Evolutionary conservation across 768 basidiomycete genomes (phyloP).

Genomic region (Boletellus emodensis): DNA sequence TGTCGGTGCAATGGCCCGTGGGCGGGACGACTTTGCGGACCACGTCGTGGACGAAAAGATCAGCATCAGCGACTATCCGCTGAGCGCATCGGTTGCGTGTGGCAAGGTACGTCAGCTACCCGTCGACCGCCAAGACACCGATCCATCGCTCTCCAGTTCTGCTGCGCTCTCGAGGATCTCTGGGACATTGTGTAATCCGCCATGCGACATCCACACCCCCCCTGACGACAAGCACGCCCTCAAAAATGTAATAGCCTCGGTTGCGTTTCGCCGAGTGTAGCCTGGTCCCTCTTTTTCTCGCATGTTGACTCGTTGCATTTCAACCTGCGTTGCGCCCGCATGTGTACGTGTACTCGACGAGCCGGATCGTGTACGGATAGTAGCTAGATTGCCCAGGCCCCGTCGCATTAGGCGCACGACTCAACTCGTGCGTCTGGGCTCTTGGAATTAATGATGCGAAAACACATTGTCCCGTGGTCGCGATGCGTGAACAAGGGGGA

Average conservation of each 20-base stretch:
- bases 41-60: slow-evolving; percentile 94
- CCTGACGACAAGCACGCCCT: no score
- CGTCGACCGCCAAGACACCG: neutral
- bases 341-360: slow-evolving; percentile 10
- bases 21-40: slow-evolving; percentile 96
- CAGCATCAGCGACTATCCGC: slow-evolving; percentile 87
- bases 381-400: slow-evolving; percentile 26
- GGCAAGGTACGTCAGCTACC: slow-evolving; percentile 69
- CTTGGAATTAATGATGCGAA: slow-evolving; percentile 34
- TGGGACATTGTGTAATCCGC: slow-evolving; percentile 79
- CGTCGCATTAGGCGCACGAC: slow-evolving; percentile 32
- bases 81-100: slow-evolving; percentile 93
- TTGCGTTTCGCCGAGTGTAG: slow-evolving; percentile 8
- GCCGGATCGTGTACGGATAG: slow-evolving; percentile 26
- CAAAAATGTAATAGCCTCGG: neutral
- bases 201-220: neutral
- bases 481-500: neutral
- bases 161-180: slow-evolving; percentile 88
- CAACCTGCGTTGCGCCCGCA: slow-evolving; percentile 30
- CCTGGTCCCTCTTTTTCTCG: slow-evolving; percentile 2
- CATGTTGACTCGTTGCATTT: slow-evolving; percentile 25
- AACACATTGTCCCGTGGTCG: neutral
- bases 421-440: slow-evolving; percentile 34
- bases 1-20: slow-evolving; percentile 97
- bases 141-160: slow-evolving; percentile 52